phyloP scores from a whole-genome alignment of 768 basidiomycete species.

The Heimioporus sp. region DNA sequence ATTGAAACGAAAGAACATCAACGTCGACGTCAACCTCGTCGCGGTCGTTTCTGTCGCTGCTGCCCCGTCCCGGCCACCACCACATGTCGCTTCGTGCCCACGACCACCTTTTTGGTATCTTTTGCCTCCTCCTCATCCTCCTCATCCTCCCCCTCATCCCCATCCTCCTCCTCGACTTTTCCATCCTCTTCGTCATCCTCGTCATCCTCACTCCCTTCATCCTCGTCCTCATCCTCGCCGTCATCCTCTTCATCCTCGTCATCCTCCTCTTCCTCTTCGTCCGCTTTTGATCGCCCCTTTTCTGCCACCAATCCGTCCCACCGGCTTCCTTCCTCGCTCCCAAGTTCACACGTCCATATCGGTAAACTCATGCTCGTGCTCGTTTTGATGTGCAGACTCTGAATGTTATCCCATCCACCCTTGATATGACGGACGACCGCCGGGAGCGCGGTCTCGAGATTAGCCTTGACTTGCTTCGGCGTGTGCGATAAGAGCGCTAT shows the following conservation, averaged over 20 bases:
- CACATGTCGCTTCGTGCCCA: not conserved
- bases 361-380: slow-evolving; percentile 82
- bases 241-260: not conserved
- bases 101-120: not conserved
- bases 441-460: slow-evolving; percentile 78
- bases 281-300: not conserved
- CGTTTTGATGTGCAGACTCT: slow-evolving; percentile 88
- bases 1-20: not conserved
- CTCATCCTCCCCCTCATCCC: no score
- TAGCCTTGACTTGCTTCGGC: slow-evolving; percentile 70
- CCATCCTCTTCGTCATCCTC: not conserved
- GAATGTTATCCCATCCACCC: slow-evolving; percentile 88
- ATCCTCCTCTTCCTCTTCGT: not conserved
- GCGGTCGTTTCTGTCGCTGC: not conserved
- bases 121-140: no score
- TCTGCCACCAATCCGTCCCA: slow-evolving; percentile 27
- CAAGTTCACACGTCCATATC: slow-evolving; percentile 83
- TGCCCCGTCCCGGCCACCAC: not conserved
- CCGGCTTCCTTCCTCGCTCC: slow-evolving; percentile 37
- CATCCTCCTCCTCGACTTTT: no score
- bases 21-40: not conserved
- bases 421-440: slow-evolving; percentile 66
- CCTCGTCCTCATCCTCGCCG: not conserved
- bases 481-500: slow-evolving; percentile 73
- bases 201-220: not conserved